phyloP scores from a whole-genome alignment of 2,329 filamentous ascomycete genomes.

The Moelleriella libera region DNA sequence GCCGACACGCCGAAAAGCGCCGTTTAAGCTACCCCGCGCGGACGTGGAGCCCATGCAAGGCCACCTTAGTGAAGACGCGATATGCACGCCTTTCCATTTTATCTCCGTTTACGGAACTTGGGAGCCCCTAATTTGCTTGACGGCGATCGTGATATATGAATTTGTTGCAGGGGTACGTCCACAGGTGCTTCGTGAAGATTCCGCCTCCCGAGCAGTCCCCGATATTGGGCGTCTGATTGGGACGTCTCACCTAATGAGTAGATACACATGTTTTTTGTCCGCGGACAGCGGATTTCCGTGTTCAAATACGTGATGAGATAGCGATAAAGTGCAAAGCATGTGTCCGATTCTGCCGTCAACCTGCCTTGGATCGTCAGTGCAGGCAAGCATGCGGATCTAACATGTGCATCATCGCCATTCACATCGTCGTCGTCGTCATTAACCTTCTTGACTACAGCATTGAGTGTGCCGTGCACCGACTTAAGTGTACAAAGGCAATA shows the following conservation, averaged over 20 bases:
- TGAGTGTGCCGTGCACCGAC: too few species aligned
- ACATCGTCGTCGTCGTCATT: too few species aligned
- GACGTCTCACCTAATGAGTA: background rate
- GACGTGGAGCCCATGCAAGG: background rate
- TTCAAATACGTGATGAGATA: too few species aligned
- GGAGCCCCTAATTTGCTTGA: background rate
- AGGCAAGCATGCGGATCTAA: too few species aligned
- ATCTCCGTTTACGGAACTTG: slow-evolving; percentile 2
- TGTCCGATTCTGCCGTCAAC: too few species aligned
- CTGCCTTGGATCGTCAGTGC: too few species aligned
- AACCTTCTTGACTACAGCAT: too few species aligned
- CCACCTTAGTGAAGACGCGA: background rate
- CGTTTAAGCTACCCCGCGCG: slow-evolving; percentile 3
- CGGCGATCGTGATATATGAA: background rate
- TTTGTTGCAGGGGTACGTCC: background rate
- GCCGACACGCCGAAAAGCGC: slow-evolving; percentile 3
- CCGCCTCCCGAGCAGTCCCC: slow-evolving; percentile 2
- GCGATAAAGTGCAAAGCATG: too few species aligned
- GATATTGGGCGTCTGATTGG: background rate
- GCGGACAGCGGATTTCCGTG: too few species aligned
- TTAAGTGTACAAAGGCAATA: too few species aligned
- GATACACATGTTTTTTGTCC: too few species aligned
- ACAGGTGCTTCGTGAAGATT: background rate
- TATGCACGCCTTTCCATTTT: background rate
- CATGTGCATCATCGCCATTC: too few species aligned